Conservation (phyloP, 208 protist genomes). For the Crithidia brevicula region DNA sequence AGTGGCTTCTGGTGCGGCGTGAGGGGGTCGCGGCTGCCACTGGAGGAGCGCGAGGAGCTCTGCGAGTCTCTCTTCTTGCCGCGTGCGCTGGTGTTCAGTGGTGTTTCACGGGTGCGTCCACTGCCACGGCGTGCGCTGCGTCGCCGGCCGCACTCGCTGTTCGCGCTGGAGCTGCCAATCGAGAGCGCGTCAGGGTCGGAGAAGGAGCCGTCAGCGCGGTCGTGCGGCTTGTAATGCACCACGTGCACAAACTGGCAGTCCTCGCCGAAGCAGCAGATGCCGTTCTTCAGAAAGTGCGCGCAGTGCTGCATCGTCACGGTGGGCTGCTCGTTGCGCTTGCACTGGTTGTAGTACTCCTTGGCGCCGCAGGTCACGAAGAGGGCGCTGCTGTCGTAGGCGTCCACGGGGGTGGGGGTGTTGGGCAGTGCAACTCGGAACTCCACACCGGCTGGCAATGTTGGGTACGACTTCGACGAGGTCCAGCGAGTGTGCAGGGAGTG, state of each 20-base stretch:
- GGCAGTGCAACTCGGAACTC: constrained; percentile 66
- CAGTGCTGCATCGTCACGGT: constrained; percentile 81
- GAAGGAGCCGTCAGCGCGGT: constrained; percentile 38
- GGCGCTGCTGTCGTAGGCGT: constrained; percentile 59
- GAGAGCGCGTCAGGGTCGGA: constrained; percentile 47
- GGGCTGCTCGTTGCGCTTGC: constrained; percentile 47
- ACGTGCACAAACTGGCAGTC: constrained; percentile 82
- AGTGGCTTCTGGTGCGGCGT: constrained; percentile 23
- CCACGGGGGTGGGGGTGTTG: constrained; percentile 72
- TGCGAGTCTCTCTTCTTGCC: constrained; percentile 21
- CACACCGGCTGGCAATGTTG: constrained; percentile 51
- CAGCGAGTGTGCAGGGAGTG: constrained; percentile 77
- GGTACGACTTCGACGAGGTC: constrained; percentile 59
- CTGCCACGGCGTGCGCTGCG: constrained; percentile 20
- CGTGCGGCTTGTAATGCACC: constrained; percentile 50
- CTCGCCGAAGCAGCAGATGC: constrained; percentile 82
- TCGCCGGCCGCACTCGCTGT: constrained; percentile 15
- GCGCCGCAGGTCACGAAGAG: constrained; percentile 71
- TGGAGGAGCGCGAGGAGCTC: constrained; percentile 31
- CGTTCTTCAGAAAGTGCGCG: constrained; percentile 79
- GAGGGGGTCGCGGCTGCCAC: constrained; percentile 13
- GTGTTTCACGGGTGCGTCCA: constrained; percentile 37
- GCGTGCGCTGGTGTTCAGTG: constrained; percentile 23
- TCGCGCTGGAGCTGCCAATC: constrained; percentile 33
- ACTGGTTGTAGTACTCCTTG: constrained; percentile 70